Conservation (phyloP, 1,284 basidiomycete species). For the Marasmius fiardii region DNA sequence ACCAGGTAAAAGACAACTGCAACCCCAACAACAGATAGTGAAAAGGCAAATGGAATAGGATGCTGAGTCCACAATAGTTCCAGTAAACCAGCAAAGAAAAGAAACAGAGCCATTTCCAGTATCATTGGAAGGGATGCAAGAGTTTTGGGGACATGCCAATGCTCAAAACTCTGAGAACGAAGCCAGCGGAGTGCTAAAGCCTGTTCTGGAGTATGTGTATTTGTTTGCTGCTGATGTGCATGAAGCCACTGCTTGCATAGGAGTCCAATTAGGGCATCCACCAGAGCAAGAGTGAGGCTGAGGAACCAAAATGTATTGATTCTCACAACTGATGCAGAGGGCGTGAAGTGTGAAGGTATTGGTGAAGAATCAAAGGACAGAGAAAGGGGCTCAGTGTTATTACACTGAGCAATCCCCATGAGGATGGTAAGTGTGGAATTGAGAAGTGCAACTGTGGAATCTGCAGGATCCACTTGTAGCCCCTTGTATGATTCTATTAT, state of each 20-base stretch:
- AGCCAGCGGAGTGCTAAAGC: neutral
- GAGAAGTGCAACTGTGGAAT: neutral
- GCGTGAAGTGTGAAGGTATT: neutral
- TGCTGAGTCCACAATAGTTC: constrained; percentile 5
- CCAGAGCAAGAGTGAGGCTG: constrained; percentile 7
- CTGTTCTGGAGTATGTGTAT: neutral
- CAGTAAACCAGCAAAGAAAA: constrained; percentile 6
- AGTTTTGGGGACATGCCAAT: neutral
- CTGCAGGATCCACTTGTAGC: constrained; percentile 1
- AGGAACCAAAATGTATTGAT: constrained; percentile 9
- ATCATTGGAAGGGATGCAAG: constrained; percentile 1
- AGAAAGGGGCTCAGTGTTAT: neutral
- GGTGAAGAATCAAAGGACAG: too few relatives aligned
- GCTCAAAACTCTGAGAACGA: neutral
- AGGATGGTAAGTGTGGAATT: neutral
- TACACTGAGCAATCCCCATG: neutral
- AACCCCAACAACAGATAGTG: neutral
- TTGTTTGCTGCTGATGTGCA: constrained; percentile 3
- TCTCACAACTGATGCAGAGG: neutral
- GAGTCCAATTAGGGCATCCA: constrained; percentile 6
- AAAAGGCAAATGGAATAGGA: neutral
- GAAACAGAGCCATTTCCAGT: neutral
- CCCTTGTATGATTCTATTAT: constrained; percentile 8
- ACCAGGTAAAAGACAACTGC: neutral
- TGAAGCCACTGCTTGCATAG: constrained; percentile 14